Base-by-base conservation (phyloP, 345 rosid species). In the Salix caprea region DNA sequence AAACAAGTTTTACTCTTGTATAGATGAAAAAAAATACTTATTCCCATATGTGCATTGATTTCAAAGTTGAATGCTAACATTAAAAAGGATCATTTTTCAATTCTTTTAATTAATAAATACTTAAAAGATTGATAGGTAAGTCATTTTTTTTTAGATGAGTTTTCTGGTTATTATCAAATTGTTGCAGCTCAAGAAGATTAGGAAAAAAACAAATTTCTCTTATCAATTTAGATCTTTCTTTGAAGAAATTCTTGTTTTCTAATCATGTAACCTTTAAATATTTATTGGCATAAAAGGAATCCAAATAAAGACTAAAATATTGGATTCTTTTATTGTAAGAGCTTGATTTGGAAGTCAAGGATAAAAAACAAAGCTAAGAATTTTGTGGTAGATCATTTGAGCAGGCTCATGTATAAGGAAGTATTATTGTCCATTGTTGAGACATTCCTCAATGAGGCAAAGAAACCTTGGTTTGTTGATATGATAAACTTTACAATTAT, bases 391-490 rank as follows among this genome's bases (percentile, higher is more conserved):
- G 67, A 72, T 56, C 65, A 72, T 16, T n/a, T 72, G 9, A 72
- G 67, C 5, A 32, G 2, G 6, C 4, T 58, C 0, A 0, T 37
- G 4, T 0, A 10, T 8, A 23, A 56, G 10, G 19, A 56, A 0
- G 67, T 12, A 3, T 4, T 9, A 6, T 10, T 1, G 10, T n/a
- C 34, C 8, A 1, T 56, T 5, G 4, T 1, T 1, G 13, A 54
- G 1, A 32, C 8, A 7, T 58, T 60, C 30, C 26, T 19, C 0
- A 8, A 72, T 32, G 34, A 32, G 5, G 34, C 34, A 32, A 32
- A 32, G 34, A 32, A 32, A 0, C 34, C 34, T 32, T 32, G 48
- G 67, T 72, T 3, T 11, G 48, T 10, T 0, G 32, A 58, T 30
- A 15, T 58, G 9, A 46, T 58, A 0, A 56, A 15, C 36, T 58